Conservation (phyloP, 164 flowering plant genomes). For the Sextonia rubra region DNA sequence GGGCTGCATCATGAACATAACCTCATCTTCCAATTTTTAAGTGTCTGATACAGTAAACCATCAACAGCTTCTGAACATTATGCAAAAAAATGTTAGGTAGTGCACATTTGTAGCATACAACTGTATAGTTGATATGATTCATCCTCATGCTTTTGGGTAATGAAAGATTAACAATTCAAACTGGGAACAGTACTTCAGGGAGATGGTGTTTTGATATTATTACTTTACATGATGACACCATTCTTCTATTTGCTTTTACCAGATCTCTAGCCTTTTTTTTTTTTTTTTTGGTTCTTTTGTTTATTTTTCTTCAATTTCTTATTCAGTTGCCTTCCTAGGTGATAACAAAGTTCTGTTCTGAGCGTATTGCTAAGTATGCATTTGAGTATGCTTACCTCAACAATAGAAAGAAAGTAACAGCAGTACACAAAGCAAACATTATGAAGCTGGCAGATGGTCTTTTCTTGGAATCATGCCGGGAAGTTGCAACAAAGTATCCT, state of each 20-base stretch:
- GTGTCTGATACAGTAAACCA: too few relatives aligned
- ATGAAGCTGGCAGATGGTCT: slow-evolving; percentile 91
- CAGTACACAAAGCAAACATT: slow-evolving; percentile 91
- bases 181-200: neutral
- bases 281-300: neutral
- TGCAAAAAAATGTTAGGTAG: too few relatives aligned
- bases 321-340: slow-evolving; percentile 39
- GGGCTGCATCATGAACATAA: too few relatives aligned
- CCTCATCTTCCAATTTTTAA: too few relatives aligned
- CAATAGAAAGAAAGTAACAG: slow-evolving; percentile 82
- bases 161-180: neutral
- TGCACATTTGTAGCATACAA: too few relatives aligned
- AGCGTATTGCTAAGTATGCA: slow-evolving; percentile 73
- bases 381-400: slow-evolving; percentile 80
- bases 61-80: too few relatives aligned
- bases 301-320: neutral
- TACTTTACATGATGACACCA: neutral
- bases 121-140: too few relatives aligned
- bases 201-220: neutral
- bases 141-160: too few relatives aligned
- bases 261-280: neutral
- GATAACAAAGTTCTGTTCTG: slow-evolving; percentile 85
- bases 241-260: neutral
- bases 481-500: slow-evolving; percentile 73
- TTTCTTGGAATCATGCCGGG: slow-evolving; percentile 84